These are phyloP conservation scores for Cercospora sojina DNA, from an alignment of 2,329 filamentous ascomycete genomes.

Conservation along the genomic window DNA sequence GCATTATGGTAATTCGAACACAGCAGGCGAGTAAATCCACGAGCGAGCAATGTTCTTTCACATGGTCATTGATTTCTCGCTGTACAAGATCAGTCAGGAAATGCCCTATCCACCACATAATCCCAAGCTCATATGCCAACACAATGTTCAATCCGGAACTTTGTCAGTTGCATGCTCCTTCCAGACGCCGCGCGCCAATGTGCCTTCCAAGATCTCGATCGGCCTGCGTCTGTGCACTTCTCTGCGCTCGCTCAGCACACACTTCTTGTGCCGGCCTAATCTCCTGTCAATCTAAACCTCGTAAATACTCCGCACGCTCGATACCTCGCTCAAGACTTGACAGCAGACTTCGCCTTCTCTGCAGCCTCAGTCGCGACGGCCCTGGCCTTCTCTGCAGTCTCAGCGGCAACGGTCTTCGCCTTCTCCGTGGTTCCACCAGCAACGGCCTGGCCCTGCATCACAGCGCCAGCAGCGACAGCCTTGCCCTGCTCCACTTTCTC, in stretches of 20 bases:
- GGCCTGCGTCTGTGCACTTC: not conserved
- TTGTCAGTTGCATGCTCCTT: conserved; percentile 4
- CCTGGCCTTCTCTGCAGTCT: conserved; percentile 4
- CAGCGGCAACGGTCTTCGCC: conserved; percentile 6
- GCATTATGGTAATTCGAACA: not conserved
- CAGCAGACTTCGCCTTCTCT: conserved; percentile 5
- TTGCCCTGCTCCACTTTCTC: conserved; percentile 53
- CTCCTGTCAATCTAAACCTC: not conserved
- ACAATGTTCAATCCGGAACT: conserved; percentile 2
- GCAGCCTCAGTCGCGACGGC: not conserved
- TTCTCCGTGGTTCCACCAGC: conserved; percentile 18
- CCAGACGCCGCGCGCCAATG: conserved; percentile 2
- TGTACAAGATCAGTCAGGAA: conserved; percentile 27
- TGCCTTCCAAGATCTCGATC: not conserved
- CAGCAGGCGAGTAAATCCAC: not conserved
- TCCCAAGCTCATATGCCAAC: conserved; percentile 4
- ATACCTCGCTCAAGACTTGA: not conserved
- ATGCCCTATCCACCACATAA: conserved; percentile 29
- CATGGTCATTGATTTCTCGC: conserved; percentile 16
- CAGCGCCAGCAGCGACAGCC: not conserved
- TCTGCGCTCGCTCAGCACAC: not conserved
- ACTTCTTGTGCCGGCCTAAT: not conserved
- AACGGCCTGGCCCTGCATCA: not conserved
- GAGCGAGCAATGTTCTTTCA: not conserved
- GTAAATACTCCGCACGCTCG: not conserved